Evolutionary conservation across 2,329 filamentous ascomycete genomes (phyloP).

Genomic region (Neurospora sp.): DNA sequence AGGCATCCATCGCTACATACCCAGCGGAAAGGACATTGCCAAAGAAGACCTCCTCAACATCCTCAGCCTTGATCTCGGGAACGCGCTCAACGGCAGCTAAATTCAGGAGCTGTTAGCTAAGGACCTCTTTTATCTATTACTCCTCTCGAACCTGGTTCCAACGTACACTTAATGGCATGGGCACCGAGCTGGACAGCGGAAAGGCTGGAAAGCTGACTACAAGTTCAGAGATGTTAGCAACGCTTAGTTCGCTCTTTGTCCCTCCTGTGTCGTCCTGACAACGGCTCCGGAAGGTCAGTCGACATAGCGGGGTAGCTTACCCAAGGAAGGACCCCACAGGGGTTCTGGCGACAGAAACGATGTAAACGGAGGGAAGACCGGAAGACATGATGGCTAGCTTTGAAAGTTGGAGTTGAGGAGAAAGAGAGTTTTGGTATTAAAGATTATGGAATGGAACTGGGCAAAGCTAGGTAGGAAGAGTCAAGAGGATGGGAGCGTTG

Average conservation of each 20-base stretch:
- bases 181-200: constrained; percentile 80
- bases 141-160: not conserved
- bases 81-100: constrained; percentile 72
- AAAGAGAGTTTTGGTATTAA: constrained; percentile 1
- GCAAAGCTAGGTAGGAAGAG: not conserved
- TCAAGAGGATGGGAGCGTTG: not conserved
- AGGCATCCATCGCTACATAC: constrained; percentile 37
- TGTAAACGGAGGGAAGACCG: constrained; percentile 81
- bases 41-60: constrained; percentile 95
- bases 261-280: not conserved
- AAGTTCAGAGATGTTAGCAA: constrained; percentile 11
- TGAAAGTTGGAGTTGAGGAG: constrained; percentile 1
- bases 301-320: constrained; percentile 37
- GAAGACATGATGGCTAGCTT: constrained; percentile 45
- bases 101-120: constrained; percentile 8
- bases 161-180: constrained; percentile 80
- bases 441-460: not conserved
- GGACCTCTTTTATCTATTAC: not conserved
- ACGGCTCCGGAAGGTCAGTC: not conserved
- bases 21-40: constrained; percentile 96
- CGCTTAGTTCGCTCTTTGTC: constrained; percentile 2
- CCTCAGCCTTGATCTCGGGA: constrained; percentile 73
- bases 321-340: constrained; percentile 92
- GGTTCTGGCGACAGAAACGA: constrained; percentile 83
- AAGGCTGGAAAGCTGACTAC: constrained; percentile 77